Evolutionary conservation across 179 eudicot genomes (phyloP).

Genomic region (Corrigiola litoralis): DNA sequence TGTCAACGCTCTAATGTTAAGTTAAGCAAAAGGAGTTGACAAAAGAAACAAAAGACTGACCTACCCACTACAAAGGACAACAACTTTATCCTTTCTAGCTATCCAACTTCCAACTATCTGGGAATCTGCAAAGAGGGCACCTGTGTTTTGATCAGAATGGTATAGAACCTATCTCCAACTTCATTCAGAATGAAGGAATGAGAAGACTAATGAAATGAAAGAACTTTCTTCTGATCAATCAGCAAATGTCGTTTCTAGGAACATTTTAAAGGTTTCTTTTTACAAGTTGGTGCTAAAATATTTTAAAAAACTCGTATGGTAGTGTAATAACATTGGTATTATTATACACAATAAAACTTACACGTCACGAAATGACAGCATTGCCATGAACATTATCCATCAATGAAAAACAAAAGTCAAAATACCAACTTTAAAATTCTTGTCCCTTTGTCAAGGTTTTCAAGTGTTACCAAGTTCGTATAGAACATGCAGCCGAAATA

Average conservation of each 20-base stretch:
- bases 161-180: conserved; percentile 3
- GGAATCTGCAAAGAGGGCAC: conserved; percentile 1
- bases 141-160: conserved; percentile 21
- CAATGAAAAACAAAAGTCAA: conserved; percentile 42
- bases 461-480: too few relatives aligned
- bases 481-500: too few relatives aligned
- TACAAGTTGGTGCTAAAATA: conserved; percentile 7
- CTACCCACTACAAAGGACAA: conserved; percentile 16
- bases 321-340: not conserved
- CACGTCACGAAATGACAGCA: conserved; percentile 35
- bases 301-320: not conserved
- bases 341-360: conserved; percentile 17
- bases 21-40: conserved; percentile 14
- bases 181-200: not conserved
- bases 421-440: too few relatives aligned
- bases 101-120: conserved; percentile 24
- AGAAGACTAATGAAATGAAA: conserved; percentile 5
- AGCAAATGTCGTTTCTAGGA: conserved; percentile 12
- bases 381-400: conserved; percentile 18
- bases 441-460: too few relatives aligned
- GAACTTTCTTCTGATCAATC: conserved; percentile 22
- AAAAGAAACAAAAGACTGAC: conserved; percentile 18
- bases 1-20: conserved; percentile 21
- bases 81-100: not conserved
- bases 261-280: conserved; percentile 3